Conservation (phyloP, 176 grass and related monocot species). For the Saccharum officinarum region DNA sequence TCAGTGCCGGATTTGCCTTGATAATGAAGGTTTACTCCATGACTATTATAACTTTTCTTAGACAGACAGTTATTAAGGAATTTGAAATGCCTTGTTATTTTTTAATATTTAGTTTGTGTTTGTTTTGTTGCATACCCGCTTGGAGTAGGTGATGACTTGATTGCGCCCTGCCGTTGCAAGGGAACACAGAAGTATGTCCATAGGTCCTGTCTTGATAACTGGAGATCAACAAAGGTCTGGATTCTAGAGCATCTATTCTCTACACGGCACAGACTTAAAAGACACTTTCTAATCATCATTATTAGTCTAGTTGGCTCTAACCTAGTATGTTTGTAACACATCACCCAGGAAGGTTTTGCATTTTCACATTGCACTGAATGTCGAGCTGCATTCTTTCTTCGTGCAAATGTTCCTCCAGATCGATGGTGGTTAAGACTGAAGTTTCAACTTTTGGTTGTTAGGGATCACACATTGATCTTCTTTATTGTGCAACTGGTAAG, state of each 20-base stretch:
- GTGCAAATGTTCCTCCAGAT: conserved; percentile 94
- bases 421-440: conserved; percentile 92
- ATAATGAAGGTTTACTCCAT: conserved; percentile 71
- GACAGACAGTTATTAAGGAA: not conserved
- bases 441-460: conserved; percentile 86
- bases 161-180: conserved; percentile 87
- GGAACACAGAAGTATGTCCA: conserved; percentile 98
- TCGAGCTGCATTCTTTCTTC: conserved; percentile 78
- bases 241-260: conserved; percentile 16
- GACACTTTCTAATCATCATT: not conserved
- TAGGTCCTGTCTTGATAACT: conserved; percentile 91
- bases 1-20: conserved; percentile 95
- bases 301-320: conserved; percentile 13
- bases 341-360: conserved; percentile 93
- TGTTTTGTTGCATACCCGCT: not conserved
- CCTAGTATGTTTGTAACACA: conserved; percentile 31
- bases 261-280: not conserved
- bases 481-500: conserved; percentile 87
- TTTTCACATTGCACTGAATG: conserved; percentile 99
- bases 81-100: conserved; percentile 22
- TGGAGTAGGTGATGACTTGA: conserved; percentile 76
- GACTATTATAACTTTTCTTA: conserved; percentile 12
- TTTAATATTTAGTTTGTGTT: conserved; percentile 4
- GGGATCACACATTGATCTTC: conserved; percentile 96
- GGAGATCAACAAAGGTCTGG: conserved; percentile 94